A percentile compares a stretch with the other conserved stretches of the same genome.
Evolutionary conservation across 768 basidiomycete species (phyloP).

Genomic region (Lactarius vividus): DNA sequence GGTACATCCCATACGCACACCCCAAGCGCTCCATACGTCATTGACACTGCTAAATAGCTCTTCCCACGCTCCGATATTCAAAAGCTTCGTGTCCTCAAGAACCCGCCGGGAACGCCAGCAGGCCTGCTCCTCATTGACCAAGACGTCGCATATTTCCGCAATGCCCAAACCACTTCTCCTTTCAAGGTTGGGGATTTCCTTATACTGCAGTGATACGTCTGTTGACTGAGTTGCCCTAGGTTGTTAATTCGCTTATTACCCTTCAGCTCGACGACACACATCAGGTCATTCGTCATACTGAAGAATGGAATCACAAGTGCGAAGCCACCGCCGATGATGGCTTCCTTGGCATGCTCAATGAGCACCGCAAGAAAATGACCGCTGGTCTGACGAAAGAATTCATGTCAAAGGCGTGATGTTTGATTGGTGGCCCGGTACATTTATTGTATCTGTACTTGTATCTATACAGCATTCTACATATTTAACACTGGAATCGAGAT

Average conservation of each 20-base stretch:
- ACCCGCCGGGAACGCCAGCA: constrained; percentile 38
- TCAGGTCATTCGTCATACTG: constrained; percentile 40
- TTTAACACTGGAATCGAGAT: background rate
- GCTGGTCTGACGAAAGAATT: constrained; percentile 38
- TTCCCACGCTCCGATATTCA: constrained; percentile 45
- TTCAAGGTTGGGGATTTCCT: constrained; percentile 37
- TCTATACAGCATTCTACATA: background rate
- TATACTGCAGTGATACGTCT: too few relatives aligned
- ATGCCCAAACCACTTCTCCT: constrained; percentile 38
- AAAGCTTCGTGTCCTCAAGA: constrained; percentile 42
- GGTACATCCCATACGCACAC: constrained; percentile 29
- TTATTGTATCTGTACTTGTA: constrained; percentile 14
- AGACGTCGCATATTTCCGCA: constrained; percentile 46
- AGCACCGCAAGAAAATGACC: constrained; percentile 44
- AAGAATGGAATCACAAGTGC: constrained; percentile 46
- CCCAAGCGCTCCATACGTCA: background rate
- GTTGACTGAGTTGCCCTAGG: constrained; percentile 25
- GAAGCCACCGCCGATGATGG: constrained; percentile 41
- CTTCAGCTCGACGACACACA: constrained; percentile 39
- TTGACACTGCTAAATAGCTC: constrained; percentile 32
- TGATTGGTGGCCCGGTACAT: background rate
- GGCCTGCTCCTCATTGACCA: constrained; percentile 46
- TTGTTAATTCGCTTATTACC: constrained; percentile 44
- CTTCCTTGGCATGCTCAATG: constrained; percentile 45
- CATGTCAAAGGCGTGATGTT: constrained; percentile 32